phyloP scores from a whole-genome alignment of 164 flowering plant genomes.

The Vitis amurensis region DNA sequence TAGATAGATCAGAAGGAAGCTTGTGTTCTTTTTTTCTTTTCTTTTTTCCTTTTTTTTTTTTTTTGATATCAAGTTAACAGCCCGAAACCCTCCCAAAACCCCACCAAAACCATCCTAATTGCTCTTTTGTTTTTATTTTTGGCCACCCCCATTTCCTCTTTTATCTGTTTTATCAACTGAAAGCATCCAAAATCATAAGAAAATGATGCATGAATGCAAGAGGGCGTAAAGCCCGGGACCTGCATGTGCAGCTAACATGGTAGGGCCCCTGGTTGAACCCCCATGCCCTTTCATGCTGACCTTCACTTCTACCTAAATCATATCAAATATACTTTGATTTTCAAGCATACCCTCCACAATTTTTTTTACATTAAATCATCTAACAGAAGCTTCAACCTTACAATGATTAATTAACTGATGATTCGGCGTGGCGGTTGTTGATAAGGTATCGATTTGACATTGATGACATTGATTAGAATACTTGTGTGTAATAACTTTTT shows the following conservation, averaged over 20 bases:
- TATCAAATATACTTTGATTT: too few species aligned
- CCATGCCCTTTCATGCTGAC: background rate
- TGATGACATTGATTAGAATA: too few species aligned
- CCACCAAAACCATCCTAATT: background rate
- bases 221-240: slow-evolving; percentile 25
- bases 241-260: slow-evolving; percentile 58
- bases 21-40: background rate
- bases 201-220: slow-evolving; percentile 17
- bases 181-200: slow-evolving; percentile 7
- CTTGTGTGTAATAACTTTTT: too few species aligned
- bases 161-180: background rate
- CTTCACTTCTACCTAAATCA: background rate
- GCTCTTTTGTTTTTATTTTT: background rate
- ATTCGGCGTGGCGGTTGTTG: too few species aligned
- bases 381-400: too few species aligned
- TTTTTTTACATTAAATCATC: too few species aligned
- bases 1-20: background rate
- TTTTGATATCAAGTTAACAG: too few species aligned
- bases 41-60: background rate
- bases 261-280: slow-evolving; percentile 25
- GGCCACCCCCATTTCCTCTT: background rate
- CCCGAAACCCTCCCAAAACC: background rate
- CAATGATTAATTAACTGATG: too few species aligned
- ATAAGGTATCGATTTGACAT: too few species aligned
- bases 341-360: too few species aligned